A percentile compares a stretch with the other conserved stretches of the same genome.
Conservation (phyloP, 192 early-diverging fungal species). For the Backusella morwellensis region DNA sequence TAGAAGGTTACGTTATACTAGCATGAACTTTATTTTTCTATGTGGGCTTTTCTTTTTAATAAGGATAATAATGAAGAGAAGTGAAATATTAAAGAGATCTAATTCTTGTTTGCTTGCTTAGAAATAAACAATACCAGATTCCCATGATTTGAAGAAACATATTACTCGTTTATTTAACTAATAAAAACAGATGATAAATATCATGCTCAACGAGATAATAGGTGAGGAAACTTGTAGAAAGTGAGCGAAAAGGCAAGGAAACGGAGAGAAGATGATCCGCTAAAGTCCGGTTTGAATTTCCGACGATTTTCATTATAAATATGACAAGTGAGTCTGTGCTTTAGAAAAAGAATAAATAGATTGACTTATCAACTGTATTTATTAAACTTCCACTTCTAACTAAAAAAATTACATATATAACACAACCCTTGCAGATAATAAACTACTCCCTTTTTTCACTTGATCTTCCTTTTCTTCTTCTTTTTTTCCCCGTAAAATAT, state of each 20-base stretch:
- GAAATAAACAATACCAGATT: not conserved
- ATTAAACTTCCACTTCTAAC: not conserved
- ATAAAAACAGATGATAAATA: not conserved
- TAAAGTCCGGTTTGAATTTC: not conserved
- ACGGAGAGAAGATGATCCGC: not conserved
- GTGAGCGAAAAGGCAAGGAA: not conserved
- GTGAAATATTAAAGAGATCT: not conserved
- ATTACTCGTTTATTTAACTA: not conserved
- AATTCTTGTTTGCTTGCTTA: not conserved
- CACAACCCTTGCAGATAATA: not conserved
- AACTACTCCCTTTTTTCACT: not conserved
- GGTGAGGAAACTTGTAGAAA: not conserved
- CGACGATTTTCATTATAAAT: not conserved
- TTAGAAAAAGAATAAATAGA: not conserved
- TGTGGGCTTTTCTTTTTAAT: not conserved
- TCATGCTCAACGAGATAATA: not conserved
- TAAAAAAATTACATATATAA: not conserved
- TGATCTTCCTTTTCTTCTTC: not conserved
- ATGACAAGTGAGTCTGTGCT: not conserved
- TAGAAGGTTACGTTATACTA: not conserved
- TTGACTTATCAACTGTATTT: not conserved
- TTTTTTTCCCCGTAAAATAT: not conserved
- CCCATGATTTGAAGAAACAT: not conserved
- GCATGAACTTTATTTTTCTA: not conserved
- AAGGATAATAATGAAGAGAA: not conserved